phyloP scores from a whole-genome alignment of 2,329 filamentous ascomycete species.

The Calonectria naviculata region DNA sequence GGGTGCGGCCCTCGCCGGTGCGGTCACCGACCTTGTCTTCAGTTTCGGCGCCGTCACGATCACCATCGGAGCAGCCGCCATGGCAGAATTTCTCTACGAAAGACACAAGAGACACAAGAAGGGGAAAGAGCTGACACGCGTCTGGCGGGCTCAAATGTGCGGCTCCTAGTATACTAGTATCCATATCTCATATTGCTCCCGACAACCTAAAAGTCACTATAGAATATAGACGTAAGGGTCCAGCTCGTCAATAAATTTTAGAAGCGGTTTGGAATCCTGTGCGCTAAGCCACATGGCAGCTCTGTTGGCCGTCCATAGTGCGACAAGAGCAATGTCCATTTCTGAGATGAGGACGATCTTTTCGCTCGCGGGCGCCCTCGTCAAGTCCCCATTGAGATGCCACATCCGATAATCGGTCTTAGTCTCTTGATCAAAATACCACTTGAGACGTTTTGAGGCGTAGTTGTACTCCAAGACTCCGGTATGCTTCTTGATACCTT shows the following conservation, averaged over 20 bases:
- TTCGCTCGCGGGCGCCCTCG: neutral
- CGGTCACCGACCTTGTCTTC: too few species aligned
- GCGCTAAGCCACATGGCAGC: constrained; percentile 14
- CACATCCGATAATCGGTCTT: neutral
- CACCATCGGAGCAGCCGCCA: too few species aligned
- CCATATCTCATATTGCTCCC: neutral
- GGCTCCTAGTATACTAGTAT: too few species aligned
- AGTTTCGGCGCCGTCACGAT: too few species aligned
- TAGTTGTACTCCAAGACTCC: constrained; percentile 14
- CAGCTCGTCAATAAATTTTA: constrained; percentile 10
- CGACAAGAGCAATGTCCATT: constrained; percentile 3
- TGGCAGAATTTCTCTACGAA: too few species aligned
- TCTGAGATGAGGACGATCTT: neutral
- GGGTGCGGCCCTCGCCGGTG: too few species aligned
- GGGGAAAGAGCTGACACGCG: too few species aligned
- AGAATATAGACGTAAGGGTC: constrained; percentile 17
- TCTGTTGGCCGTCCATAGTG: constrained; percentile 15
- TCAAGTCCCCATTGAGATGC: constrained; percentile 9
- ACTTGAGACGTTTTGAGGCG: neutral
- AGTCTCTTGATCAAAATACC: constrained; percentile 7
- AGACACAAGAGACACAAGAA: too few species aligned
- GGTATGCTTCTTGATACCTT: neutral
- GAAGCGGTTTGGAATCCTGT: constrained; percentile 16
- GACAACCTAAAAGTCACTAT: neutral
- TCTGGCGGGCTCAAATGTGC: too few species aligned